Percentiles rank a stretch among this genome's conserved stretches.
Conservation (phyloP, 1,284 basidiomycete species). For the Hymenochaete sp. region DNA sequence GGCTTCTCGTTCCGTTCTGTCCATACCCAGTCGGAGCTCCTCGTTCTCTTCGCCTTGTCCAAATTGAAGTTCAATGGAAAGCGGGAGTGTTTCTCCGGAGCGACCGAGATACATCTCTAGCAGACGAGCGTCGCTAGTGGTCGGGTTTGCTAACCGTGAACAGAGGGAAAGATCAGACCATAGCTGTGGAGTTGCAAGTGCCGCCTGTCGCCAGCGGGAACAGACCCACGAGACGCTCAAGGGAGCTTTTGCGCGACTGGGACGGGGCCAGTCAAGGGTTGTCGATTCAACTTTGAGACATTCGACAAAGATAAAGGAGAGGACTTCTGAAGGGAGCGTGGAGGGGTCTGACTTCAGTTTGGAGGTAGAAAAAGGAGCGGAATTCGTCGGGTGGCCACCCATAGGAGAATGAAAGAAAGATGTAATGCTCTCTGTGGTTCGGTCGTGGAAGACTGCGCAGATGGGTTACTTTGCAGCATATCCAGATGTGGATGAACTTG, state of each 20-base stretch:
- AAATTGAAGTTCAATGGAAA: constrained; percentile 9
- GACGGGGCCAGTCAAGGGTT: constrained; percentile 1
- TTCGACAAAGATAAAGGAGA: constrained; percentile 9
- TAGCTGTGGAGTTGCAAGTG: constrained; percentile 5
- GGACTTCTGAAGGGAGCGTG: constrained; percentile 10
- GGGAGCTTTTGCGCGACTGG: not conserved
- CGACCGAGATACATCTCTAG: constrained; percentile 7
- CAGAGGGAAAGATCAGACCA: constrained; percentile 9
- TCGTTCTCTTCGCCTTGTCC: not conserved
- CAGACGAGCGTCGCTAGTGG: constrained; percentile 1
- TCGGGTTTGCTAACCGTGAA: not conserved
- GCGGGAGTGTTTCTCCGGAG: constrained; percentile 3
- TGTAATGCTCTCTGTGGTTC: too few species aligned
- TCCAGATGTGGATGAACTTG: too few species aligned
- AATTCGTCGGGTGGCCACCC: not conserved
- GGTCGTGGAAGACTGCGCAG: too few species aligned
- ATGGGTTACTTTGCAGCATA: too few species aligned
- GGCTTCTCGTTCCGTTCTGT: not conserved
- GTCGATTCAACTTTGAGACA: not conserved
- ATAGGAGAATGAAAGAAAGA: too few species aligned
- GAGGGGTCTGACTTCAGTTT: not conserved
- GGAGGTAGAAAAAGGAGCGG: not conserved
- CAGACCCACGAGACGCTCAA: constrained; percentile 12
- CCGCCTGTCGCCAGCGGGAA: constrained; percentile 10
- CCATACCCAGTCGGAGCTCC: not conserved